Evolutionary conservation across 768 basidiomycete genomes (phyloP), one percentile per base, ranked within the genome.

Genomic region (Serendipita sp.): DNA sequence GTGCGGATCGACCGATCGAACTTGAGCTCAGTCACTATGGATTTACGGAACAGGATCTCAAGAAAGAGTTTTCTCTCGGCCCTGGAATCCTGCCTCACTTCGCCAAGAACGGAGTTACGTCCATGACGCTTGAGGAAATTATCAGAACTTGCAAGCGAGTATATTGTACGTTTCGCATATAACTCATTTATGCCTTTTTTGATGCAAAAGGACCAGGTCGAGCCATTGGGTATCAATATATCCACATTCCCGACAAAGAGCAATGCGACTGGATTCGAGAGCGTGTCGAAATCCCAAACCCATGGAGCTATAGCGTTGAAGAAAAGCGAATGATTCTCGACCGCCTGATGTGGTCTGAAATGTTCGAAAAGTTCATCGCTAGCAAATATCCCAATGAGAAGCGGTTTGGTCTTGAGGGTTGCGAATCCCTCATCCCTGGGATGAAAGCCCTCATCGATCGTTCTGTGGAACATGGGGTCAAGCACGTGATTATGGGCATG

Each of bases 391-490:
- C 96, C 68, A 99, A 97, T 75, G 96, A 99, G 79, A 99, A 99
- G 75, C 88, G 96, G 51, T 99, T 99, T 74, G 96, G 96, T 73
- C 82, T 99, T 44, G 96, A 99, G 74, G 96, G 96, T 62, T 96
- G 93, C 74, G 96, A 99, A 75, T 82, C 91, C 30, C 85, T 99
- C 67, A 88, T 98, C 68, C 96, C 96, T 30, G 96, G 96, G 61
- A 99, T 99, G 96, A 99, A 99, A 76, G 96, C 95, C 0, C 84
- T 99, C 71, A 96, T 99, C 65, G 96, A 99, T 73, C 87, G 93
- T 65, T 96, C 94, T 20, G 96, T 99, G 67, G 96, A 99, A 68
- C 80, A 88, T 66, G 96, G 96, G 60, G 86, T 96, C 68, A 95
- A 95, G 75, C 83, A 91, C 70, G 86, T 98, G 73, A 95, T 93